Evolutionary conservation across 169 alveolate species (phyloP).

Genomic region (Plasmodium malariae): DNA sequence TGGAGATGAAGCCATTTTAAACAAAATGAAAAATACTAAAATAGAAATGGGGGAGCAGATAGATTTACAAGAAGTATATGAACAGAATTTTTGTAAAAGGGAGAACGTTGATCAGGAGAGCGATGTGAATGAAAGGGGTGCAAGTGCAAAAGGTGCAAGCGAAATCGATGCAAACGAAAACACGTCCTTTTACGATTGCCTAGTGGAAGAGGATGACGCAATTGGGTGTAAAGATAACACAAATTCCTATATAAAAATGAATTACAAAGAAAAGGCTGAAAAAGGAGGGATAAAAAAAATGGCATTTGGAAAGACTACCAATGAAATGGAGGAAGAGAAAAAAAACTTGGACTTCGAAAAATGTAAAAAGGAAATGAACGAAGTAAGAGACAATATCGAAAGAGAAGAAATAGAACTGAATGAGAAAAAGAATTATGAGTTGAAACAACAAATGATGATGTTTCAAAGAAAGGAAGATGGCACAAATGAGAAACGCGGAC

Average conservation of each 20-base stretch:
- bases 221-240: neutral
- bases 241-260: neutral
- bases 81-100: neutral
- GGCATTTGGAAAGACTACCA: constrained; percentile 4
- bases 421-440: constrained; percentile 1
- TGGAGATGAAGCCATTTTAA: neutral
- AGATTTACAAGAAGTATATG: neutral
- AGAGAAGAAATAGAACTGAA: too few relatives aligned
- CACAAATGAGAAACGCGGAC: neutral
- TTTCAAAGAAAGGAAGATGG: neutral
- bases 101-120: too few relatives aligned
- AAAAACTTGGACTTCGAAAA: neutral
- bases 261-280: neutral
- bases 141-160: neutral
- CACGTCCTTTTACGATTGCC: constrained; percentile 30
- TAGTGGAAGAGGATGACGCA: constrained; percentile 2
- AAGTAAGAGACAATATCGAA: too few relatives aligned
- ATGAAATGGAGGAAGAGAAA: constrained; percentile 7
- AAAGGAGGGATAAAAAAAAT: neutral
- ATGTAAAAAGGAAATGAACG: constrained; percentile 8
- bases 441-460: neutral
- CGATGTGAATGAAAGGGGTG: too few relatives aligned
- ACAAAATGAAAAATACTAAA: neutral
- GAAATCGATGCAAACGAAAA: constrained; percentile 6
- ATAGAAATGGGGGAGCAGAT: too few relatives aligned